Conservation (phyloP, 2,329 filamentous ascomycete genomes). For the Venturia pyrina region DNA sequence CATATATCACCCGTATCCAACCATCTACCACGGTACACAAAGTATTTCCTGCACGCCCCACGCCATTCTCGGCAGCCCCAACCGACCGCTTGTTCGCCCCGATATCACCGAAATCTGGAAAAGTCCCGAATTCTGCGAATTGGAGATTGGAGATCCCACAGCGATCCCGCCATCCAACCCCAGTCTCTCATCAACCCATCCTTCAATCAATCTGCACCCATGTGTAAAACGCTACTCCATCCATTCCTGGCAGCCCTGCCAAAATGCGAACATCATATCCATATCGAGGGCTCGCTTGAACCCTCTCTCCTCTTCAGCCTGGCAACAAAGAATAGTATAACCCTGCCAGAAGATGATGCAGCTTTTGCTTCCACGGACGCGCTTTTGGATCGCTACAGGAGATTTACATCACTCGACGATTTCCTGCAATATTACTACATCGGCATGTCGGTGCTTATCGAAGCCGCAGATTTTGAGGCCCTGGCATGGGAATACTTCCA, state of each 20-base stretch:
- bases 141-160: slow-evolving; percentile 1
- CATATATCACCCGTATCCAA: background rate
- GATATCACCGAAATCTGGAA: slow-evolving; percentile 3
- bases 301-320: slow-evolving; percentile 61
- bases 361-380: slow-evolving; percentile 52
- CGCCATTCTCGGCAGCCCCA: background rate
- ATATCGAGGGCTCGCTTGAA: slow-evolving; percentile 66
- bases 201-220: slow-evolving; percentile 20
- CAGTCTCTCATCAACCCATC: slow-evolving; percentile 1
- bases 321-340: slow-evolving; percentile 54
- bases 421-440: slow-evolving; percentile 73
- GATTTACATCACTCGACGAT: slow-evolving; percentile 63
- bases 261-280: slow-evolving; percentile 75
- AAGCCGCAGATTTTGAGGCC: slow-evolving; percentile 58
- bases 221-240: slow-evolving; percentile 49
- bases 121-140: no score
- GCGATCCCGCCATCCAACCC: background rate
- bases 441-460: slow-evolving; percentile 59
- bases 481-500: slow-evolving; percentile 64
- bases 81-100: background rate
- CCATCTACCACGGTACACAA: no score
- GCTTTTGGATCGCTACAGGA: slow-evolving; percentile 53
- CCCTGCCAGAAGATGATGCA: slow-evolving; percentile 45
- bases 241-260: slow-evolving; percentile 55
- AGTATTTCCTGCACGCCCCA: background rate